Evolutionary conservation across 2,329 filamentous ascomycete genomes (phyloP), one percentile per base, ranked within the genome.

Genomic region (Grosmannia huntii): DNA sequence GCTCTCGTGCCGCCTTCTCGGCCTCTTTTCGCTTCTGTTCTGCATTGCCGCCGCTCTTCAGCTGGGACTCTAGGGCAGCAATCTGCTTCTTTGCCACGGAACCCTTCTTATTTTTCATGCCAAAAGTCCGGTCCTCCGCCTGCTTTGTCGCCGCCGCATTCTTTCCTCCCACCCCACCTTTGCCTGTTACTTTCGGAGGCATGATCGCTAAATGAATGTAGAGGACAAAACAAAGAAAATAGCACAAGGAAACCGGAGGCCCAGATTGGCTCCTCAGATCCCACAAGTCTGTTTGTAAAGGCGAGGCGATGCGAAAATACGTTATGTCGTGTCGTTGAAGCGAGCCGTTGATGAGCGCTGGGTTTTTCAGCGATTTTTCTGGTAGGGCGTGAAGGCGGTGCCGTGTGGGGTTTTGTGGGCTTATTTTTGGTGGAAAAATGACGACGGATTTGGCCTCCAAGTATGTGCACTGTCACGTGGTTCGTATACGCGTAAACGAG

Each of bases 51-150:
- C 86, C 85, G 59, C 81, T 79, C 64, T 86, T 84, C 56, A 85
- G 81, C 66, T 90, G 86, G 53, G 85, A 81, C 65, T 85, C 76
- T 71, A 99, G 82, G 67, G 90, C 88, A 60, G 88, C 86, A 69
- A 99, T 97, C 65, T 91, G 84, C 73, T 85, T 95, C 75, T 97
- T 89, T 58, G 90, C 92, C 56, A 83, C 85, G 59, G 84, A 87
- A 65, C 94, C 94, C 80, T 96, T 99, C 79, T 99, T 99, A 71
- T 99, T 99, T 77, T 99, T 99, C 94, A 99, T 97, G 67, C 94
- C 94, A 79, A 99, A 99, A 54, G 94, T 96, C 76, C 92, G 94
- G 78, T 99, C 94, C 62, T 94, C 90, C 63, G 90, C 88, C 51
- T 78, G 68, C 75, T 90, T 90, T 65, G 75, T 66, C 60, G 75